These are phyloP conservation scores for Fusarium incarnatum DNA, from an alignment of 2,329 filamentous ascomycete genomes.

Conservation along the genomic window DNA sequence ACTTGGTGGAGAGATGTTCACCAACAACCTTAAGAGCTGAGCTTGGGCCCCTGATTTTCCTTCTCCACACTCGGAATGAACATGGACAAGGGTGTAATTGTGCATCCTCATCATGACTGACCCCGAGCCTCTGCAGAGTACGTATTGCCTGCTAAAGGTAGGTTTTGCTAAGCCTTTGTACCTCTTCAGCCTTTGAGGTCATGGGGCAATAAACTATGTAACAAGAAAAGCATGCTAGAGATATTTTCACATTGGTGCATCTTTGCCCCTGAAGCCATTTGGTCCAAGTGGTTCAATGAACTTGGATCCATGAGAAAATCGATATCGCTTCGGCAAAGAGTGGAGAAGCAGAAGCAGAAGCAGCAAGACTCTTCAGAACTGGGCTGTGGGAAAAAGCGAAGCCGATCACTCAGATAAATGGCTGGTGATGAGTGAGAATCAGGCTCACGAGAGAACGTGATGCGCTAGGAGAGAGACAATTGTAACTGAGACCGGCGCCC, in stretches of 20 bases:
- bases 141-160: not conserved
- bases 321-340: constrained; percentile 7
- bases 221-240: not conserved
- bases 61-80: constrained; percentile 25
- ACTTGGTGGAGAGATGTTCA: constrained; percentile 17
- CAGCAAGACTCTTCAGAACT: constrained; percentile 8
- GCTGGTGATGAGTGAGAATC: constrained; percentile 9
- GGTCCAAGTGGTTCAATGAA: not conserved
- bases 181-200: constrained; percentile 6
- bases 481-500: constrained; percentile 20
- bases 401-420: constrained; percentile 8
- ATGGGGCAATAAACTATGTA: constrained; percentile 1
- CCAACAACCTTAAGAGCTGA: constrained; percentile 5
- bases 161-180: not conserved
- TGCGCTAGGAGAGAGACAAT: constrained; percentile 25
- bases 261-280: not conserved
- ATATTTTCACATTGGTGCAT: not conserved
- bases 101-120: constrained; percentile 5
- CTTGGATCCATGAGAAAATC: not conserved
- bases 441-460: constrained; percentile 5
- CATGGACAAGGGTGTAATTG: constrained; percentile 12
- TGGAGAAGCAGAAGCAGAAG: constrained; percentile 1
- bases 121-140: not conserved
- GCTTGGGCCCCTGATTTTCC: constrained; percentile 25
- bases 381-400: constrained; percentile 31